These are phyloP conservation scores for Polyporus arcularius DNA, from an alignment of 768 basidiomycete species.

Conservation along the genomic window DNA sequence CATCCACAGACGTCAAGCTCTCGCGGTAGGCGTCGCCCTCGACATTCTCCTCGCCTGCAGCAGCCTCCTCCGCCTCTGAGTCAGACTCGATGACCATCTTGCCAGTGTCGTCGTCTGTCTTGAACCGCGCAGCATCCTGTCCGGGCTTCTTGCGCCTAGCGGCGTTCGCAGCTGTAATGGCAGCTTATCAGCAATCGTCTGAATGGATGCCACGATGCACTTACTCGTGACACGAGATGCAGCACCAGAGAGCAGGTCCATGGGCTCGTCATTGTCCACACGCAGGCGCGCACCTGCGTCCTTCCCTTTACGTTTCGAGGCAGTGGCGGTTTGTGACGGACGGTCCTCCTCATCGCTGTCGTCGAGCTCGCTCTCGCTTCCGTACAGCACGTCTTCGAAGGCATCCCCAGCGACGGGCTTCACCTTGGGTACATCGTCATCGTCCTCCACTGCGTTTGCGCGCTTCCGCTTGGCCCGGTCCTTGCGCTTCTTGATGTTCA, in stretches of 20 bases:
- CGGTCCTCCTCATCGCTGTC: slow-evolving; percentile 60
- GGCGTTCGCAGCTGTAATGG: slow-evolving; percentile 36
- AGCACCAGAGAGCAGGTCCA: slow-evolving; percentile 89
- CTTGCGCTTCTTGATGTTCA: slow-evolving; percentile 95
- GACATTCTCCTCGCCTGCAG: slow-evolving; percentile 45
- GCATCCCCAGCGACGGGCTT: slow-evolving; percentile 68
- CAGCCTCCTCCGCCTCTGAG: slow-evolving; percentile 47
- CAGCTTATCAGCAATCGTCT: background rate
- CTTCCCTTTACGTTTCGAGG: slow-evolving; percentile 38
- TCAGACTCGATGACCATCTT: slow-evolving; percentile 73
- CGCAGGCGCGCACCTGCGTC: slow-evolving; percentile 65
- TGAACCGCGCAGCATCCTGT: slow-evolving; percentile 84
- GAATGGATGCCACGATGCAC: slow-evolving; percentile 30
- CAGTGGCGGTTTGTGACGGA: slow-evolving; percentile 36
- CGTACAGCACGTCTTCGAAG: slow-evolving; percentile 96
- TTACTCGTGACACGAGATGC: slow-evolving; percentile 69
- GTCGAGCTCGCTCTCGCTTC: slow-evolving; percentile 89
- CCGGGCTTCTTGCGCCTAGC: slow-evolving; percentile 73
- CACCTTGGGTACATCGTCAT: slow-evolving; percentile 46
- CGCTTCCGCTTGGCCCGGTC: slow-evolving; percentile 91
- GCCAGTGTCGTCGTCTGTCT: slow-evolving; percentile 80
- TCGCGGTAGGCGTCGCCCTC: slow-evolving; percentile 84
- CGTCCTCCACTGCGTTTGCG: slow-evolving; percentile 57
- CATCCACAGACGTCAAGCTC: slow-evolving; percentile 81
- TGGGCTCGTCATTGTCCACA: slow-evolving; percentile 89